Percentiles rank a stretch among this genome's conserved stretches.
Conservation (phyloP, 176 grass and related monocot genomes). For the Hordeum vulgare region DNA sequence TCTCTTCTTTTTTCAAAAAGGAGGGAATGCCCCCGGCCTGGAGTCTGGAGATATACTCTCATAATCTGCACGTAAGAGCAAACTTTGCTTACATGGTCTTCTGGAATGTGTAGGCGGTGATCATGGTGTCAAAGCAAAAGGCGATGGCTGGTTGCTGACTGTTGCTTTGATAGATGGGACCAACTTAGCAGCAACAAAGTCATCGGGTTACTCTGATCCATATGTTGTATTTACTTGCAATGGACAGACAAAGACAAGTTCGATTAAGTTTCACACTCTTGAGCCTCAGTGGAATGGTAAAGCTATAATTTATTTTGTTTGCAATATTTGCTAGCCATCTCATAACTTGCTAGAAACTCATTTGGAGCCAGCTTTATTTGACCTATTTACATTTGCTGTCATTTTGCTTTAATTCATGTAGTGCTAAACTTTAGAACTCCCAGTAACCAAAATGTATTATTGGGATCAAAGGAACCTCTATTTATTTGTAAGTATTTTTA, state of each 20-base stretch:
- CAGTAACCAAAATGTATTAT: neutral
- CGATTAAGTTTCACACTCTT: slow-evolving; percentile 86
- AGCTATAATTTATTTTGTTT: neutral
- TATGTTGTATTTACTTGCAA: slow-evolving; percentile 98
- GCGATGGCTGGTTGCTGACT: slow-evolving; percentile 87
- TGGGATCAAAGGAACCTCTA: neutral
- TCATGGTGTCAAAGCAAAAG: slow-evolving; percentile 81
- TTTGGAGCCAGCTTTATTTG: neutral
- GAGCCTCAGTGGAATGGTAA: slow-evolving; percentile 98
- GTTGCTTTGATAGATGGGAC: slow-evolving; percentile 79
- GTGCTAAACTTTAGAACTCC: neutral
- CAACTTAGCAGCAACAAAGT: slow-evolving; percentile 62
- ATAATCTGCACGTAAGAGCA: neutral
- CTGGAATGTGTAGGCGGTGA: slow-evolving; percentile 50
- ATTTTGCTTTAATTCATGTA: neutral
- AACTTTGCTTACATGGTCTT: neutral
- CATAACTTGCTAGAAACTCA: neutral
- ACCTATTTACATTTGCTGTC: neutral
- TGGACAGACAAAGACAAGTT: slow-evolving; percentile 86
- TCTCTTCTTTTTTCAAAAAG: neutral
- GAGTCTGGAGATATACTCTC: neutral
- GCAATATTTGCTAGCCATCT: neutral
- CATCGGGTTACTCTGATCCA: slow-evolving; percentile 77
- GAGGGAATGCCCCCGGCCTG: too few relatives aligned
- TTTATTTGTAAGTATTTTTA: neutral